Evolutionary conservation across 495 filamentous ascomycete species (phyloP), one percentile per base, ranked within the genome.

Genomic region (Aspergillus affinis): DNA sequence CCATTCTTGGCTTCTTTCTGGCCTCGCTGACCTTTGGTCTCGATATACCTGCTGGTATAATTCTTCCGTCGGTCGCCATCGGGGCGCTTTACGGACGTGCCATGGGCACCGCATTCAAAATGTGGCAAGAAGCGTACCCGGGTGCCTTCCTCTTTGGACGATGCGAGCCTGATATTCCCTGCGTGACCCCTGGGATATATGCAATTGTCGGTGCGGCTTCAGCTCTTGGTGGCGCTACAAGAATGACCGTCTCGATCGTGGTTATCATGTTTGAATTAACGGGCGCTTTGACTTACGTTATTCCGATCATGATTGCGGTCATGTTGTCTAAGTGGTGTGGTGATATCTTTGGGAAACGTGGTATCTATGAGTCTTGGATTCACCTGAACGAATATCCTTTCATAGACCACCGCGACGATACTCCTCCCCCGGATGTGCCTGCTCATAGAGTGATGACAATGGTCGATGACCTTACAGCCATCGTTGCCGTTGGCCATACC

Each of bases 191-290:
- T 0, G 95, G 94, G 2, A 90, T 92, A 6, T 98, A 98, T 70
- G 94, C 94, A 51, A 95, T 98, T 67, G 92, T 98, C 64, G 94
- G 95, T 30, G 94, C 94, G 2, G 93, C 95, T n/a, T 92, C 95
- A 20, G 89, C 93, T 3, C 84, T 98, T 4, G 92, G 88, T n/a
- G 94, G 94, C 51, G 91, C 94, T n/a, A 98, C 93, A 26, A 86
- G 94, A 64, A 97, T 98, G 90, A 98, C 94, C 12, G 80, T 88
- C 15, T 97, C 93, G 12, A 97, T 98, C 66, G 94, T 98, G 3
- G 94, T 98, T 62, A 98, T 98, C 75, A 98, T 96, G 91, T 98
- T 98, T 64, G 94, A 98, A 75, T 86, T 98, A 27, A 98, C 94
- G 0, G 94, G 94, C 26, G 95, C 94, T 0, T 78, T 98, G 15